These are phyloP conservation scores for Crucibulum laeve DNA, from an alignment of 768 basidiomycete genomes.

Conservation along the genomic window DNA sequence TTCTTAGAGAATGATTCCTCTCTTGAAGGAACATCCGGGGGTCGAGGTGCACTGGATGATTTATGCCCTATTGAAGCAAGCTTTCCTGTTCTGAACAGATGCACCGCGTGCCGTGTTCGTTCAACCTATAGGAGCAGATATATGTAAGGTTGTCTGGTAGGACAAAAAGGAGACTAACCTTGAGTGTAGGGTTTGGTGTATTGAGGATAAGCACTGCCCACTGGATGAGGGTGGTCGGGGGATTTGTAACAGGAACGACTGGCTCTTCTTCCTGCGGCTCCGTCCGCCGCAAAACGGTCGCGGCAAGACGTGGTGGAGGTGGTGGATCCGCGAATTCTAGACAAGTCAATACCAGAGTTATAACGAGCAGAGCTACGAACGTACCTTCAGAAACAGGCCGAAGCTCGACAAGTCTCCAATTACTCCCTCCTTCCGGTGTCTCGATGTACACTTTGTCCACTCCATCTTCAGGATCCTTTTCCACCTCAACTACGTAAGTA, in stretches of 20 bases:
- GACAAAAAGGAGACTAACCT: slow-evolving; percentile 27
- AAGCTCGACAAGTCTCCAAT: slow-evolving; percentile 65
- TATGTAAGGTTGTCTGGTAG: not conserved
- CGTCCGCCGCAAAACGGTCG: not conserved
- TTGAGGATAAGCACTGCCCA: slow-evolving; percentile 79
- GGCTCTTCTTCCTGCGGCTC: slow-evolving; percentile 33
- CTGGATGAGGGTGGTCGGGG: slow-evolving; percentile 68
- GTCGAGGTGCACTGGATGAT: slow-evolving; percentile 39
- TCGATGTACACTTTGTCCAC: slow-evolving; percentile 56
- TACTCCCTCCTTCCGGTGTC: slow-evolving; percentile 43
- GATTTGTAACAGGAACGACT: slow-evolving; percentile 40
- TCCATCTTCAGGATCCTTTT: slow-evolving; percentile 28
- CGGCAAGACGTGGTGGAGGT: slow-evolving; percentile 9
- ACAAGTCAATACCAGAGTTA: not conserved
- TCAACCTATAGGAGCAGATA: slow-evolving; percentile 39
- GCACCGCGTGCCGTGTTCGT: slow-evolving; percentile 65
- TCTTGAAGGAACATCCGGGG: slow-evolving; percentile 62
- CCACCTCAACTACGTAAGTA: slow-evolving; percentile 56
- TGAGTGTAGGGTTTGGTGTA: slow-evolving; percentile 63
- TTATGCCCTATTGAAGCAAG: slow-evolving; percentile 64
- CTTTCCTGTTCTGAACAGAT: slow-evolving; percentile 65
- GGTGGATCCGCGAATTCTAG: slow-evolving; percentile 67
- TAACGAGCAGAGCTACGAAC: not conserved
- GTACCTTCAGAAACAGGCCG: slow-evolving; percentile 71
- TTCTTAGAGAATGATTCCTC: slow-evolving; percentile 46